Evolutionary conservation across 2,329 filamentous ascomycete species (phyloP), one percentile per base, ranked within the genome.

Genomic region (Microdochium bolleyi): DNA sequence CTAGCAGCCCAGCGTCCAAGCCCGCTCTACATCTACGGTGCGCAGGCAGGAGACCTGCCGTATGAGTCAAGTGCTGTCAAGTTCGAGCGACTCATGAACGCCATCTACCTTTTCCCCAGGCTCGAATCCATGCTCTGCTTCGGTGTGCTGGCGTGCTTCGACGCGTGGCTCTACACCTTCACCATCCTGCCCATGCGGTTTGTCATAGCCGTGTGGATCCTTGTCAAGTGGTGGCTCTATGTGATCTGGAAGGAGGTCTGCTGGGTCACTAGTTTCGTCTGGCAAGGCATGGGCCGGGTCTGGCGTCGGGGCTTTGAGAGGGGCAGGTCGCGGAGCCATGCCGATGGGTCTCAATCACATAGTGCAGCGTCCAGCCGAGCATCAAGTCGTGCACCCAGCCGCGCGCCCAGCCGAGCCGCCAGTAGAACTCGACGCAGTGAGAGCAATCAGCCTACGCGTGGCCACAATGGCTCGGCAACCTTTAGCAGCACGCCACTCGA

Each of bases 121-220:
- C 77, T 99, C 4, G 94, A 99, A 70, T 81, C 87, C 48, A 87
- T 92, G 0, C 78, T 99, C 5, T 83, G 85, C 55, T 97, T 99
- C 70, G 94, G 94, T 7, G 85, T 89, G 0, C 71, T 97, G 32
- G 92, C 92, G 7, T 99, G 94, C 69, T 76, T 99, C 5, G 94
- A 99, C 67, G 88, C 92, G 1, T 99, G 92, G 91, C 80, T 99
- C 1, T 94, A 96, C 70, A 95, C 90, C 1, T 95, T 99, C 61
- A 99, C 94, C 0, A 96, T 99, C 48, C 74, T 99, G 0, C 94
- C 94, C 0, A 78, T 99, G 54, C 82, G 94, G 2, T 97, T 99
- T 61, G 68, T 88, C 52, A 87, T 92, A 54, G 92, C 94, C 1
- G 62, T 92, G 0, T 83, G 82, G 21, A 84, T 97, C 2, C 72